phyloP scores from a whole-genome alignment of 345 rosid genomes.

The Clarkia xantiana region DNA sequence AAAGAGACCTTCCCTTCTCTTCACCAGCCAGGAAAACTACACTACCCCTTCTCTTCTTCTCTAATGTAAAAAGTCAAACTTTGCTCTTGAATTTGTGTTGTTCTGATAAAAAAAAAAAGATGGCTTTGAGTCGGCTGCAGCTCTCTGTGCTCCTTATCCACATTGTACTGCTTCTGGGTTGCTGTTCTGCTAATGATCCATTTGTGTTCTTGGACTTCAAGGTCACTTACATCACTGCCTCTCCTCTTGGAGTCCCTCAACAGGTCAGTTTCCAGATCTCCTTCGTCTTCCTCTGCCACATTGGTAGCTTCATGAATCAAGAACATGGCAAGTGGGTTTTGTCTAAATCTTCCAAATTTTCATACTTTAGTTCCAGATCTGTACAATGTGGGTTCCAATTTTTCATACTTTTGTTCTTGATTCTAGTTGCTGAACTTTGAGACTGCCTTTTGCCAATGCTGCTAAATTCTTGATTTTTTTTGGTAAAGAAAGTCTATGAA shows the following conservation, averaged over 20 bases:
- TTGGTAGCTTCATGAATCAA: not conserved
- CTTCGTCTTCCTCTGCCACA: slow-evolving; percentile 10
- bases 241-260: slow-evolving; percentile 93
- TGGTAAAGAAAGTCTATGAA: no score
- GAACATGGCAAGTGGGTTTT: slow-evolving; percentile 2
- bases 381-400: not conserved
- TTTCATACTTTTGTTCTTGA: not conserved
- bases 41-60: not conserved
- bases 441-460: no score
- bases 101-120: slow-evolving; percentile 15
- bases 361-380: slow-evolving; percentile 6
- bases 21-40: not conserved
- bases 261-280: slow-evolving; percentile 33
- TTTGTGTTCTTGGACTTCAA: slow-evolving; percentile 47
- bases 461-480: no score
- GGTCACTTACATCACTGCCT: slow-evolving; percentile 87
- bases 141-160: slow-evolving; percentile 33
- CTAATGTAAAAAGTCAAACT: slow-evolving; percentile 12
- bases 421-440: not conserved
- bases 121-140: slow-evolving; percentile 36
- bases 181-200: slow-evolving; percentile 68
- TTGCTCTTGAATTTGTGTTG: not conserved
- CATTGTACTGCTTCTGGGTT: slow-evolving; percentile 28
- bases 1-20: no score
- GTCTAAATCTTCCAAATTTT: not conserved